A percentile compares a stretch with the other conserved stretches of the same genome.
Conservation (phyloP, 2,329 filamentous ascomycete genomes). For the Apiospora kogelbergensis region DNA sequence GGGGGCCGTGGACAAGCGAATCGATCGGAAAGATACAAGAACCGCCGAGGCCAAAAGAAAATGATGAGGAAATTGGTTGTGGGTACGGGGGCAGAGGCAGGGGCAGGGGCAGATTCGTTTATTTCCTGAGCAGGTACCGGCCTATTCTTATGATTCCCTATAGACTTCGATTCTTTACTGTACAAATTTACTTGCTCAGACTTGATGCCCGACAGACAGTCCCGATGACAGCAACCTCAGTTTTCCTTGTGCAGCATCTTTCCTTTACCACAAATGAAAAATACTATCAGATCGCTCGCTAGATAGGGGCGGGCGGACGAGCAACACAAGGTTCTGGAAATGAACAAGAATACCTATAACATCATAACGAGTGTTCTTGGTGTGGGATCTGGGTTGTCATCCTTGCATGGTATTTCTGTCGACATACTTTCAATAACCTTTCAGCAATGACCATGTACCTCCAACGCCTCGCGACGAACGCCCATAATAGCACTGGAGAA, state of each 20-base stretch:
- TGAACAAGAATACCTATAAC: too few species aligned
- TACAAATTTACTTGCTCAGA: too few species aligned
- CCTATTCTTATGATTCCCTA: too few species aligned
- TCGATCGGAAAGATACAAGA: constrained; percentile 47
- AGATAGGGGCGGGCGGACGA: too few species aligned
- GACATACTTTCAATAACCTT: not conserved
- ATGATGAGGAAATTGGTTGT: not conserved
- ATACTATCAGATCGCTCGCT: too few species aligned
- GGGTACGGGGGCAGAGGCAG: too few species aligned
- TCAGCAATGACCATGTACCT: not conserved
- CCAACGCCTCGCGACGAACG: not conserved
- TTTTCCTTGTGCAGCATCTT: not conserved
- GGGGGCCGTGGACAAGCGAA: constrained; percentile 68
- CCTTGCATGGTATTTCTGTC: not conserved
- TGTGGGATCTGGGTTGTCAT: not conserved
- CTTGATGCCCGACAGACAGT: not conserved
- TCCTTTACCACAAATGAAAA: not conserved
- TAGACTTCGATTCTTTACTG: too few species aligned
- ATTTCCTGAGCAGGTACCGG: too few species aligned
- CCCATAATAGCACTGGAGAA: not conserved
- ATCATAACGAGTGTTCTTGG: not conserved
- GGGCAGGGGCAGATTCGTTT: too few species aligned
- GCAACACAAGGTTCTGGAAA: too few species aligned
- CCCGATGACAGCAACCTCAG: not conserved
- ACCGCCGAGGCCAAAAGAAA: not conserved